These are phyloP conservation scores for Benincasa hispida DNA, from an alignment of 306 rosid genomes.

Conservation along the genomic window DNA sequence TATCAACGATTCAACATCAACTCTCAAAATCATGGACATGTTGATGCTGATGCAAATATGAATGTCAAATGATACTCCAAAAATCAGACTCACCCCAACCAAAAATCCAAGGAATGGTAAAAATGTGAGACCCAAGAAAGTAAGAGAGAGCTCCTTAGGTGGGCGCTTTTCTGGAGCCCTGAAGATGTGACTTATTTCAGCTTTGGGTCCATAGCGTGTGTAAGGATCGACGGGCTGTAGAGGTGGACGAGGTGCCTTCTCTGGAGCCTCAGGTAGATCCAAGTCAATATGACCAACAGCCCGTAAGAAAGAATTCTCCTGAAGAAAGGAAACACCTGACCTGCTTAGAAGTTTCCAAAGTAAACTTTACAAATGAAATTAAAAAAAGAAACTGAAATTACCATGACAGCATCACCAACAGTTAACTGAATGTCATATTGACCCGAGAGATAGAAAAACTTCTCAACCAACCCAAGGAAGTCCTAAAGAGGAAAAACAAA, in stretches of 20 bases:
- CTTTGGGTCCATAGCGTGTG: slow-evolving; percentile 74
- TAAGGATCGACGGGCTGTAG: slow-evolving; percentile 49
- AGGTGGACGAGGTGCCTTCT: slow-evolving; percentile 81
- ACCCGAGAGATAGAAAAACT: slow-evolving; percentile 84
- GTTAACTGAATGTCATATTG: slow-evolving; percentile 74
- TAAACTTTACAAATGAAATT: neutral
- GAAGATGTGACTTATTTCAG: slow-evolving; percentile 76
- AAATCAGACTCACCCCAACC: slow-evolving; percentile 59
- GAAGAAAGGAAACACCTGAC: slow-evolving; percentile 18
- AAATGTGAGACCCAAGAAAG: slow-evolving; percentile 64
- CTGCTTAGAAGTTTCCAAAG: slow-evolving; percentile 9
- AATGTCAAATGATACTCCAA: neutral
- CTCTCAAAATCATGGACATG: neutral
- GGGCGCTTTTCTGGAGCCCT: slow-evolving; percentile 90
- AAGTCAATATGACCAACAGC: slow-evolving; percentile 62
- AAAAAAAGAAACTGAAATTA: slow-evolving; percentile 21
- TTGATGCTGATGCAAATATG: neutral
- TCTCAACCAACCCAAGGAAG: slow-evolving; percentile 89
- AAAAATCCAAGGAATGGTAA: slow-evolving; percentile 75
- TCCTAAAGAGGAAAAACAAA: slow-evolving; percentile 34
- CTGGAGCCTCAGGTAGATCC: slow-evolving; percentile 97
- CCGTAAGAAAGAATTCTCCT: slow-evolving; percentile 88
- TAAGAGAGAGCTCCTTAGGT: slow-evolving; percentile 65
- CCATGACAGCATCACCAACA: slow-evolving; percentile 95
- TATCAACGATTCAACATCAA: neutral